These are phyloP conservation scores for Hanseniaspora pseudoguilliermondii DNA, from an alignment of 805 yeast species.

Conservation along the genomic window DNA sequence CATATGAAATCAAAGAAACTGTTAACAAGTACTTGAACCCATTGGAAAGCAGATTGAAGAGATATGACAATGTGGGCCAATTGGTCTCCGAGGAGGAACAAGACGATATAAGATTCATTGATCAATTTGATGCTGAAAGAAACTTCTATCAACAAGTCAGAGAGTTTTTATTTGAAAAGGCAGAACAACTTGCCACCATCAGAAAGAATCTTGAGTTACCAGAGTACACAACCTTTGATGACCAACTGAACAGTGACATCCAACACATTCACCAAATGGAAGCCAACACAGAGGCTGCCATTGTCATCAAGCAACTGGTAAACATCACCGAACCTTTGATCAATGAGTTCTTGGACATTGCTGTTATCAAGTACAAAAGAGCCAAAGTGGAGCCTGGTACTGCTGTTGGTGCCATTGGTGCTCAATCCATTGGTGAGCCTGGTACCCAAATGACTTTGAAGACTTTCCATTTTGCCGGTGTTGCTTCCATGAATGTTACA, in stretches of 20 bases:
- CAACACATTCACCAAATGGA: slow-evolving; percentile 34
- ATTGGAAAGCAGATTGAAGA: slow-evolving; percentile 42
- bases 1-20: slow-evolving; percentile 50
- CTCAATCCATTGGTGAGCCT: slow-evolving; percentile 98
- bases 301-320: slow-evolving; percentile 48
- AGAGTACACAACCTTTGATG: slow-evolving; percentile 15
- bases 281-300: slow-evolving; percentile 31
- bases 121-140: slow-evolving; percentile 78
- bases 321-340: slow-evolving; percentile 55
- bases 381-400: slow-evolving; percentile 98
- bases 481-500: slow-evolving; percentile 96
- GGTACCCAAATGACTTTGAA: slow-evolving; percentile 97
- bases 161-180: slow-evolving; percentile 47
- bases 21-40: slow-evolving; percentile 49
- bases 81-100: slow-evolving; percentile 33
- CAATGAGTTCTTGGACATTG: slow-evolving; percentile 53
- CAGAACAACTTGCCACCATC: slow-evolving; percentile 40
- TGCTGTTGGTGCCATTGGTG: slow-evolving; percentile 98
- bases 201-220: slow-evolving; percentile 39
- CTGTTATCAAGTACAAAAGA: slow-evolving; percentile 67
- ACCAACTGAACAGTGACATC: neutral
- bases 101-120: slow-evolving; percentile 52
- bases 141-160: slow-evolving; percentile 67
- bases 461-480: slow-evolving; percentile 99
- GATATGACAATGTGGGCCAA: slow-evolving; percentile 65